phyloP scores from a whole-genome alignment of 2,329 filamentous ascomycete species.

The Nigrospora osmanthi region DNA sequence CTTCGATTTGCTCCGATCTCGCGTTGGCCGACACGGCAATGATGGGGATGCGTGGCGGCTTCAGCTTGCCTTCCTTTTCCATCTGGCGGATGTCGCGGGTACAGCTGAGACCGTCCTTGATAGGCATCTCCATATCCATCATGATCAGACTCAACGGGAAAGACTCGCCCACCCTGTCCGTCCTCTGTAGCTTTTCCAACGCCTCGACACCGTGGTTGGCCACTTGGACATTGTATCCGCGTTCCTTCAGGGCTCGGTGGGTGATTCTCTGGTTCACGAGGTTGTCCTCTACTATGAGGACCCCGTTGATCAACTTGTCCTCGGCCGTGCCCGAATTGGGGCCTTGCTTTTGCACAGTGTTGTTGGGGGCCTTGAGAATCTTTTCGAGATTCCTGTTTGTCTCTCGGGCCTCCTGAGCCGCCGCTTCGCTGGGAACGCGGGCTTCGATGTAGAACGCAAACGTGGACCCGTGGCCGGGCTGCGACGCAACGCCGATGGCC shows the following conservation, averaged over 20 bases:
- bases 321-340: constrained; percentile 4
- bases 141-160: constrained; percentile 52
- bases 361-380: constrained; percentile 15
- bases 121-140: constrained; percentile 73
- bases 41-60: constrained; percentile 48
- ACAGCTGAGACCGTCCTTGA: constrained; percentile 64
- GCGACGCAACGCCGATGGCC: constrained; percentile 63
- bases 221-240: constrained; percentile 49
- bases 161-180: constrained; percentile 10
- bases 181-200: constrained; percentile 29
- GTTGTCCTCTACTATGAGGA: constrained; percentile 60
- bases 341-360: constrained; percentile 2
- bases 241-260: constrained; percentile 50
- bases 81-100: constrained; percentile 56
- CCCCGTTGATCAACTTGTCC: constrained; percentile 29
- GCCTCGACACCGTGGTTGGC: constrained; percentile 58
- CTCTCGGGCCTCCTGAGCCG: constrained; percentile 30
- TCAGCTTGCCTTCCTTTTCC: constrained; percentile 44
- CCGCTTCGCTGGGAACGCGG: constrained; percentile 28
- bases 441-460: constrained; percentile 67
- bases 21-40: constrained; percentile 64
- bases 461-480: constrained; percentile 58
- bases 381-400: constrained; percentile 8
- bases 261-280: constrained; percentile 59
- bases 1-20: constrained; percentile 49